A percentile compares a stretch with the other conserved stretches of the same genome.
Evolutionary conservation across 371 early-diverging fungal genomes (phyloP).

Genomic region (Mucor indicus): DNA sequence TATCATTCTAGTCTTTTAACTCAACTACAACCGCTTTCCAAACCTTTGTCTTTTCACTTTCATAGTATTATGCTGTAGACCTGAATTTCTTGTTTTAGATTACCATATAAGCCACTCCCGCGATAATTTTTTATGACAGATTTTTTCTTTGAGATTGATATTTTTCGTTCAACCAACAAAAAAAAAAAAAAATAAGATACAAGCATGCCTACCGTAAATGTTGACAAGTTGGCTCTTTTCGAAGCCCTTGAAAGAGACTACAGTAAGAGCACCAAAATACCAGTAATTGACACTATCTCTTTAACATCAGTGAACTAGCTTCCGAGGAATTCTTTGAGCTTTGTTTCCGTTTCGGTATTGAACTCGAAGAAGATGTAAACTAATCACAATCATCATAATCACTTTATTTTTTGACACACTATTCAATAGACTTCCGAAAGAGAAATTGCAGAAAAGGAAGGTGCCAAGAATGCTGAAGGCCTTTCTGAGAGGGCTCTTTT

Average conservation of each 20-base stretch:
- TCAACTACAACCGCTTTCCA: too few species aligned
- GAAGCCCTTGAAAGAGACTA: constrained; percentile 76
- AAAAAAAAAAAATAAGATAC: too few species aligned
- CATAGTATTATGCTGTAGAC: too few species aligned
- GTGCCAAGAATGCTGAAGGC: constrained; percentile 50
- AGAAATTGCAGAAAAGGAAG: constrained; percentile 70
- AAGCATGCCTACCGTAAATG: constrained; percentile 95
- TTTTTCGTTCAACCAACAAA: too few species aligned
- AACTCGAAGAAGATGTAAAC: constrained; percentile 97
- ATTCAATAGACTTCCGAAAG: constrained; percentile 73
- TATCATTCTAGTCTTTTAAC: too few species aligned
- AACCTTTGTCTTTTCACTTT: too few species aligned
- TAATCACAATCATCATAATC: too few species aligned
- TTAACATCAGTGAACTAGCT: constrained; percentile 55
- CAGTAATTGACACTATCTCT: neutral
- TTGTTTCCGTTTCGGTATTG: constrained; percentile 99
- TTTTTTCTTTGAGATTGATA: too few species aligned
- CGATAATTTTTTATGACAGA: too few species aligned
- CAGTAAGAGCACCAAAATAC: constrained; percentile 45
- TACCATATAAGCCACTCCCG: too few species aligned
- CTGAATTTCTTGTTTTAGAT: too few species aligned
- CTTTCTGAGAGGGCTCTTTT: constrained; percentile 80
- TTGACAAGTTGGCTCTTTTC: constrained; percentile 89
- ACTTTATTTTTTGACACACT: too few species aligned
- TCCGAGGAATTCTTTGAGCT: constrained; percentile 92